Percentiles rank a stretch among this genome's conserved stretches.
These are phyloP conservation scores for Bruguiera hainesii DNA, from an alignment of 441 rosid species.

Conservation along the genomic window DNA sequence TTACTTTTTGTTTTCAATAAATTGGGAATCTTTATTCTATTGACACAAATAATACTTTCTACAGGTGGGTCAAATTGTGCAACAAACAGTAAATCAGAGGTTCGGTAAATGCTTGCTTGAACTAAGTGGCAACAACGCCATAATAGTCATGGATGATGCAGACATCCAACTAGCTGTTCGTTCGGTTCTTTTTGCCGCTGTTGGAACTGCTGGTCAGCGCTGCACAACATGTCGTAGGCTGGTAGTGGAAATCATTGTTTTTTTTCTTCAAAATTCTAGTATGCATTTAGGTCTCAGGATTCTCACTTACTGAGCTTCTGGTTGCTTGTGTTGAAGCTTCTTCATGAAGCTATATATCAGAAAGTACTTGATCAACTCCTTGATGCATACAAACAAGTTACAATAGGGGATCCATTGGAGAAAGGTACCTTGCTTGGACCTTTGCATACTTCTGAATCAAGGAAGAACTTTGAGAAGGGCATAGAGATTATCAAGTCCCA, in stretches of 20 bases:
- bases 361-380: slow-evolving; percentile 67
- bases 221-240: slow-evolving; percentile 99
- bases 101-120: slow-evolving; percentile 93
- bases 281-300: background rate
- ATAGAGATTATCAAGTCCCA: slow-evolving; percentile 88
- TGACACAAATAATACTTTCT: background rate
- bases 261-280: slow-evolving; percentile 15
- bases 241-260: slow-evolving; percentile 39
- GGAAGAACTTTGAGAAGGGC: slow-evolving; percentile 77
- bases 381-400: slow-evolving; percentile 78
- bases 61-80: slow-evolving; percentile 84
- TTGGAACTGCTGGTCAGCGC: slow-evolving; percentile 98
- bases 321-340: slow-evolving; percentile 49
- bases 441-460: slow-evolving; percentile 69
- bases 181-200: slow-evolving; percentile 90
- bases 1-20: background rate
- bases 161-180: slow-evolving; percentile 80
- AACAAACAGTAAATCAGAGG: slow-evolving; percentile 76
- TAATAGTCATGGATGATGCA: slow-evolving; percentile 91
- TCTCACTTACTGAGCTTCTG: slow-evolving; percentile 10
- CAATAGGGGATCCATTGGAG: slow-evolving; percentile 93
- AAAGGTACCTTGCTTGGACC: slow-evolving; percentile 91
- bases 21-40: background rate
- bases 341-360: slow-evolving; percentile 82
- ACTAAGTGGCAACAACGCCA: slow-evolving; percentile 94